Conservation (phyloP, 371 early-diverging fungal genomes). For the Mucor circinelloides region DNA sequence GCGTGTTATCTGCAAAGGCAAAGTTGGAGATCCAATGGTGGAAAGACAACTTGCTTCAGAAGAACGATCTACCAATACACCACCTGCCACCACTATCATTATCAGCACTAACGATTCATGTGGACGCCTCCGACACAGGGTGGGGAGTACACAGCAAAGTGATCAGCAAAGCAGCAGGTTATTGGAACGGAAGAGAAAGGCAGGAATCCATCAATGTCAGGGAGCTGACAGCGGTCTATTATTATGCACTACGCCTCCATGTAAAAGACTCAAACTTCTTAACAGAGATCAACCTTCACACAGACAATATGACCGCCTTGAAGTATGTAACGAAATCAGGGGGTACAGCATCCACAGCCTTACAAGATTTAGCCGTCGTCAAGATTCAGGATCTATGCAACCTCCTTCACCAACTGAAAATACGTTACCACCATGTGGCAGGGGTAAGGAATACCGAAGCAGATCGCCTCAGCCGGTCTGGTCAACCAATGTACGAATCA, state of each 20-base stretch:
- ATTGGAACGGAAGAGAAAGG: constrained; percentile 20
- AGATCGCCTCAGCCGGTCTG: constrained; percentile 5
- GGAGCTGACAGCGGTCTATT: constrained; percentile 22
- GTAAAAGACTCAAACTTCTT: too few relatives aligned
- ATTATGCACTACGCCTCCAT: constrained; percentile 19
- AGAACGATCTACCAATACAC: constrained; percentile 20
- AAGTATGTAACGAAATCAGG: too few relatives aligned
- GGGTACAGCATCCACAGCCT: too few relatives aligned
- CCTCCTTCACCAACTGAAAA: constrained; percentile 2
- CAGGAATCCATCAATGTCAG: constrained; percentile 24
- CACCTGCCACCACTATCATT: neutral
- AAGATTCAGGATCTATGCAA: constrained; percentile 24
- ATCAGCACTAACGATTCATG: constrained; percentile 3
- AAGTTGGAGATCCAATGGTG: constrained; percentile 14
- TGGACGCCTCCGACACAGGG: constrained; percentile 14
- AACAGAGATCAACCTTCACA: too few relatives aligned
- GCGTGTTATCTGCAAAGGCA: neutral
- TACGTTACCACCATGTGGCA: constrained; percentile 18
- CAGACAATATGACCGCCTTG: too few relatives aligned
- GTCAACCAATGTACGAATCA: constrained; percentile 22
- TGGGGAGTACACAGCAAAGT: constrained; percentile 14
- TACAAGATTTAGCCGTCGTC: too few relatives aligned
- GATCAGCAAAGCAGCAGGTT: constrained; percentile 10
- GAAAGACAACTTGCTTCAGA: neutral
- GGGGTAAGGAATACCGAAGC: constrained; percentile 18